Conservation (phyloP, 805 yeast genomes). For the Ogataea degrootiae region DNA sequence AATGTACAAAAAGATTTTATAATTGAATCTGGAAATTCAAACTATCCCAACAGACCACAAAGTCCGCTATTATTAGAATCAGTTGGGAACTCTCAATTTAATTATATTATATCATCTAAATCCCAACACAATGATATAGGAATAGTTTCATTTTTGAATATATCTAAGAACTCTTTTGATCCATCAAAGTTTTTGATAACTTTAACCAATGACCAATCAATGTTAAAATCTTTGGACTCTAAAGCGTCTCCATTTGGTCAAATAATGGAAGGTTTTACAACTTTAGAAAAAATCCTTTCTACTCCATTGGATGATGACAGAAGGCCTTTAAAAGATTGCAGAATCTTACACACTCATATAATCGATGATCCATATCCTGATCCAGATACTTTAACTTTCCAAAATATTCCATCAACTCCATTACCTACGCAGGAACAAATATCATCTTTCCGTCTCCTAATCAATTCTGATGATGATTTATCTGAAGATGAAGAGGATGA, state of each 20-base stretch:
- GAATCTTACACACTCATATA: conserved; percentile 47
- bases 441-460: conserved; percentile 29
- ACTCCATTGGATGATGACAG: conserved; percentile 33
- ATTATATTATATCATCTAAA: conserved; percentile 17
- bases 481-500: conserved; percentile 17
- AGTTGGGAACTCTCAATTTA: not conserved
- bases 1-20: conserved; percentile 36
- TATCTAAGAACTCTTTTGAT: conserved; percentile 17
- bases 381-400: conserved; percentile 14
- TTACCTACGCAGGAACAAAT: conserved; percentile 30
- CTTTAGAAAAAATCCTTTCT: conserved; percentile 40
- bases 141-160: conserved; percentile 25
- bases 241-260: conserved; percentile 40
- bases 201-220: conserved; percentile 24
- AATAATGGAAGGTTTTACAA: conserved; percentile 46
- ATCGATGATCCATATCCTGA: conserved; percentile 52
- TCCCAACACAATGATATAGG: conserved; percentile 30
- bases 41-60: conserved; percentile 31
- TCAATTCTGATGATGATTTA: conserved; percentile 19
- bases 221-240: conserved; percentile 21
- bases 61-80: not conserved
- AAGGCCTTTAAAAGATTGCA: conserved; percentile 43
- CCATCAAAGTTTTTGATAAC: conserved; percentile 35
- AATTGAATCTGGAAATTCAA: conserved; percentile 46
- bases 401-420: conserved; percentile 28